Evolutionary conservation across 2,329 filamentous ascomycete genomes (phyloP).

Genomic region (Botryosphaeria dothidea): DNA sequence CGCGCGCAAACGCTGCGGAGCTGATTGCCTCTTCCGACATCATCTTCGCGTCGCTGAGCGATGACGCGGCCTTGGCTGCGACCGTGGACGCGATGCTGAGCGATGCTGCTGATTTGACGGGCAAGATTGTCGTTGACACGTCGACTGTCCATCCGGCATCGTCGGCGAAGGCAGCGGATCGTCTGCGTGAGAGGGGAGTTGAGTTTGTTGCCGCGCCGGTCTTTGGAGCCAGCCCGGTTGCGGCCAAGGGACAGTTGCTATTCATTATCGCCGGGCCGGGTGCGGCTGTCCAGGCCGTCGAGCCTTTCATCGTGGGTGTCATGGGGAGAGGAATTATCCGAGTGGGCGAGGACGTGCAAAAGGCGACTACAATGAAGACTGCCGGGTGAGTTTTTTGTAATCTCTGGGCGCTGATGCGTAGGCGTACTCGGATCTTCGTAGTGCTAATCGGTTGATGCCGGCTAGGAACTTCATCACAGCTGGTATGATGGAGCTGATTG

Average conservation of each 20-base stretch:
- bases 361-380: not conserved
- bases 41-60: not conserved
- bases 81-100: not conserved
- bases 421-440: not conserved
- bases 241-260: slow-evolving; percentile 48
- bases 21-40: not conserved
- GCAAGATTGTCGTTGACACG: slow-evolving; percentile 49
- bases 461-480: slow-evolving; percentile 52
- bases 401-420: not conserved
- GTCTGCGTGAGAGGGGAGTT: slow-evolving; percentile 33
- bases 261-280: slow-evolving; percentile 48
- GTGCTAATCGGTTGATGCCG: slow-evolving; percentile 23
- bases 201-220: slow-evolving; percentile 50
- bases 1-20: not conserved
- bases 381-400: not conserved
- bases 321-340: not conserved
- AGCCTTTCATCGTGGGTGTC: not conserved
- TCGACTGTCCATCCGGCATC: slow-evolving; percentile 54
- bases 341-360: not conserved
- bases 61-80: not conserved
- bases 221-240: slow-evolving; percentile 54
- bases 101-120: slow-evolving; percentile 28
- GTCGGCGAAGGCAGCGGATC: slow-evolving; percentile 31
- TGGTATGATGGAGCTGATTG: slow-evolving; percentile 51
- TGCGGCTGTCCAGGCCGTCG: not conserved